These are phyloP conservation scores for Scenedesmus sp. DNA, from an alignment of 163 green algal genomes.

Conservation along the genomic window DNA sequence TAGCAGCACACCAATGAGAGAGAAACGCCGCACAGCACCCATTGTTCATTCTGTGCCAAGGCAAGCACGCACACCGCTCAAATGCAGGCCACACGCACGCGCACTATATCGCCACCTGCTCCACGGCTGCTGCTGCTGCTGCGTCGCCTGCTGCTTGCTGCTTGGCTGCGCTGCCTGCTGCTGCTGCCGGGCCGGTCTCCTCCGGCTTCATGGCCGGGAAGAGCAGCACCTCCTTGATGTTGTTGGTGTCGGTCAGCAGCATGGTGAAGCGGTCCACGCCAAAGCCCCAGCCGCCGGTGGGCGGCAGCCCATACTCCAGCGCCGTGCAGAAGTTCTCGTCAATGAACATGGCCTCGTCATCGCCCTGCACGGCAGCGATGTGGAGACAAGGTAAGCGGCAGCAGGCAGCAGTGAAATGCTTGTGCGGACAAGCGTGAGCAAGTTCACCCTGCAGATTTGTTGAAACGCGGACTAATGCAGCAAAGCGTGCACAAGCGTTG, in stretches of 20 bases:
- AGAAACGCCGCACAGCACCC: not conserved
- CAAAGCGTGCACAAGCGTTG: no score
- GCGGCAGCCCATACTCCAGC: slow-evolving; percentile 96
- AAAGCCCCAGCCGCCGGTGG: slow-evolving; percentile 94
- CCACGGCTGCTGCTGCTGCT: slow-evolving; percentile 42
- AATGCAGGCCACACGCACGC: not conserved
- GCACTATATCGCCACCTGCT: not conserved
- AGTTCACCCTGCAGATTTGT: no score
- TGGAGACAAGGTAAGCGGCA: not conserved
- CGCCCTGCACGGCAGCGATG: slow-evolving; percentile 68
- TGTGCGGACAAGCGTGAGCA: not conserved
- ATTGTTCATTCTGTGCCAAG: not conserved
- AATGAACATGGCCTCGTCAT: slow-evolving; percentile 99
- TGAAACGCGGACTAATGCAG: no score
- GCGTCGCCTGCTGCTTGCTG: slow-evolving; percentile 6
- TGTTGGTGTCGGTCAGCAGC: slow-evolving; percentile 92
- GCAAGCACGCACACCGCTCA: not conserved
- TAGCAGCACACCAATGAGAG: not conserved
- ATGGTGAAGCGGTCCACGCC: slow-evolving; percentile 96
- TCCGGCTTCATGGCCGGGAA: slow-evolving; percentile 99
- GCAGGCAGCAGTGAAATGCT: not conserved
- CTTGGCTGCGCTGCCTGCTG: slow-evolving; percentile 24
- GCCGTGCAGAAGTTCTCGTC: slow-evolving; percentile 97
- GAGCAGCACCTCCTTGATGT: slow-evolving; percentile 98
- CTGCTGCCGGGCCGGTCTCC: slow-evolving; percentile 56